phyloP scores from a whole-genome alignment of 495 filamentous ascomycete species.

The Arthonia radiata region DNA sequence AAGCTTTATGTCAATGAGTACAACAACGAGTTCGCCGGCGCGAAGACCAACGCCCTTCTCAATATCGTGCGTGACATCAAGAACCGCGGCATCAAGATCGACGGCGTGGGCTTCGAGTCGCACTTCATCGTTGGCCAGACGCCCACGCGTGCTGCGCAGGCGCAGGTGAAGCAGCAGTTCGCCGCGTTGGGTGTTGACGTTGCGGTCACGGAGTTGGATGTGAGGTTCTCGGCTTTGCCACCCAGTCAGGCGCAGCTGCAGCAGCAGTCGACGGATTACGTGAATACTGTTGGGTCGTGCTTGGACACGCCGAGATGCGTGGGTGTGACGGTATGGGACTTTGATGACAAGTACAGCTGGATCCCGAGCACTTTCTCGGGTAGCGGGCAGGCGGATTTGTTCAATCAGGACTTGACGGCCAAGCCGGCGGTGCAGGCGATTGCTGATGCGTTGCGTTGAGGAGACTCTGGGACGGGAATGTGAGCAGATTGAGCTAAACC shows the following conservation, averaged over 20 bases:
- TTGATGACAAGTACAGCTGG: slow-evolving; percentile 38
- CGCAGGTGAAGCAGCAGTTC: slow-evolving; percentile 27
- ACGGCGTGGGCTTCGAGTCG: slow-evolving; percentile 38
- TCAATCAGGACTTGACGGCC: slow-evolving; percentile 27
- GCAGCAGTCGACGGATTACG: slow-evolving; percentile 34
- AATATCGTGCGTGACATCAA: slow-evolving; percentile 28
- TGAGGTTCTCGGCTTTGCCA: slow-evolving; percentile 20
- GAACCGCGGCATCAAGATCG: slow-evolving; percentile 27
- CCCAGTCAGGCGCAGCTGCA: slow-evolving; percentile 20
- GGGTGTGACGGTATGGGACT: slow-evolving; percentile 53
- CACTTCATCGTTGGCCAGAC: slow-evolving; percentile 33
- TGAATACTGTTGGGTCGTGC: slow-evolving; percentile 31
- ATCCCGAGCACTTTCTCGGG: slow-evolving; percentile 28
- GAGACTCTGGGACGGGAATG: too few species aligned
- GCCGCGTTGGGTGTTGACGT: slow-evolving; percentile 29
- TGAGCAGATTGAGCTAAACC: too few species aligned
- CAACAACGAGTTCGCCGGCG: slow-evolving; percentile 31
- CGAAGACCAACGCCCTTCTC: slow-evolving; percentile 21
- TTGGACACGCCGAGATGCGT: slow-evolving; percentile 31
- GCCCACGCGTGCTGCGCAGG: slow-evolving; percentile 18
- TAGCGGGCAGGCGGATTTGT: slow-evolving; percentile 24
- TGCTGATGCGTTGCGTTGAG: slow-evolving; percentile 14
- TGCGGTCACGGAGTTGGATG: slow-evolving; percentile 37
- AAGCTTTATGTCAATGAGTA: slow-evolving; percentile 54
- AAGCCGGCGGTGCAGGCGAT: slow-evolving; percentile 30